Evolutionary conservation across 495 filamentous ascomycete species (phyloP).

Genomic region (Pseudotulostoma volvatum): DNA sequence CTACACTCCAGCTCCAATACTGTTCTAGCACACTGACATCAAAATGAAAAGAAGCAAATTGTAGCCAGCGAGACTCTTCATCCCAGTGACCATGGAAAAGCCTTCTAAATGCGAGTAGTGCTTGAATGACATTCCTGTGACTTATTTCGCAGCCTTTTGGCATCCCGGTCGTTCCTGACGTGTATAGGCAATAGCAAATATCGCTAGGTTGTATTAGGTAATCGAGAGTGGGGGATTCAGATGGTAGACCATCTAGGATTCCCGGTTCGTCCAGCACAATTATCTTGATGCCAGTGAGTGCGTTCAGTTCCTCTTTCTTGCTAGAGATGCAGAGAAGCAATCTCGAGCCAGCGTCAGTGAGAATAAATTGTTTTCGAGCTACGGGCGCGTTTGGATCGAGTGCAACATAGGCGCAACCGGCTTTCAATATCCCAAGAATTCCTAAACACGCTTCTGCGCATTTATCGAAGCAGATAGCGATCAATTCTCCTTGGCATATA

Average conservation of each 20-base stretch:
- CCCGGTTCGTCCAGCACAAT: constrained; percentile 21
- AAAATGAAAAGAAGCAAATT: constrained; percentile 82
- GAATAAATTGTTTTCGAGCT: constrained; percentile 46
- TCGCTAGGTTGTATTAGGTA: constrained; percentile 24
- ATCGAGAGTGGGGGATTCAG: constrained; percentile 9
- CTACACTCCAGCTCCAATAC: constrained; percentile 79
- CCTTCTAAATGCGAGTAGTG: constrained; percentile 56
- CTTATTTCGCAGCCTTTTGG: constrained; percentile 67
- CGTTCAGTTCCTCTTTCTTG: constrained; percentile 13
- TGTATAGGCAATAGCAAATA: constrained; percentile 60
- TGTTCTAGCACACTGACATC: constrained; percentile 79
- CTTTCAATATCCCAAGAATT: constrained; percentile 63
- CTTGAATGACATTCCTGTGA: constrained; percentile 61
- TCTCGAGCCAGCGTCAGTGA: constrained; percentile 41
- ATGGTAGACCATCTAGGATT: constrained; percentile 11
- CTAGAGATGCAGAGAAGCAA: constrained; percentile 32
- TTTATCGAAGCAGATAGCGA: constrained; percentile 62
- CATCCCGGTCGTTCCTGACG: constrained; percentile 63
- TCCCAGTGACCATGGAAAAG: constrained; percentile 44
- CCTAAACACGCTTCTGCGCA: constrained; percentile 63
- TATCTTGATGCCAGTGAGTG: constrained; percentile 16
- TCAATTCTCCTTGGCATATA: constrained; percentile 10
- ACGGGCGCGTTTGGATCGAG: constrained; percentile 34
- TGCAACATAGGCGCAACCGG: constrained; percentile 19
- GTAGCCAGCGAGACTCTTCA: constrained; percentile 53